phyloP scores from a whole-genome alignment of 371 early-diverging fungal genomes.

The Smittium mucronatum region DNA sequence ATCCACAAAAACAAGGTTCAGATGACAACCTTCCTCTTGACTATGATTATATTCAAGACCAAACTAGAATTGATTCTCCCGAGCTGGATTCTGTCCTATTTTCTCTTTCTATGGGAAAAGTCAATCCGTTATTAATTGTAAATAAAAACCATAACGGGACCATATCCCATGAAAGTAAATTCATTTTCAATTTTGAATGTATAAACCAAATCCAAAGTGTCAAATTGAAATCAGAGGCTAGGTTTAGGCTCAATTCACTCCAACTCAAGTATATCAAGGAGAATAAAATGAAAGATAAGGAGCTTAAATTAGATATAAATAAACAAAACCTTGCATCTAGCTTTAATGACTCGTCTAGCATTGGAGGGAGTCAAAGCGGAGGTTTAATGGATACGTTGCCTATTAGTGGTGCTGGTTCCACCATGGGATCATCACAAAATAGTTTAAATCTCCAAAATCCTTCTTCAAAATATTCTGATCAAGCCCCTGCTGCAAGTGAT shows the following conservation, averaged over 20 bases:
- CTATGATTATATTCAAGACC: slow-evolving; percentile 48
- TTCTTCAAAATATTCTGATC: too few relatives aligned
- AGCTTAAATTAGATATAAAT: not conserved
- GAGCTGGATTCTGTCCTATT: slow-evolving; percentile 52
- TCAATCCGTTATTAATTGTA: slow-evolving; percentile 53
- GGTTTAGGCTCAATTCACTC: slow-evolving; percentile 65
- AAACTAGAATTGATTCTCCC: slow-evolving; percentile 45
- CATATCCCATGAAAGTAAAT: slow-evolving; percentile 45
- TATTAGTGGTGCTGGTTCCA: not conserved
- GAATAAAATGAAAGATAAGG: slow-evolving; percentile 37
- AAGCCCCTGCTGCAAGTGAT: slow-evolving; percentile 16
- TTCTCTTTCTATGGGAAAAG: slow-evolving; percentile 69
- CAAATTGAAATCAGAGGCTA: slow-evolving; percentile 39
- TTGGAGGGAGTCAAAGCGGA: too few relatives aligned
- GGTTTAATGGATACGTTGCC: not conserved
- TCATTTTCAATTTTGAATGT: slow-evolving; percentile 46
- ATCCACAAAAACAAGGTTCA: not conserved
- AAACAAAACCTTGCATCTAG: too few relatives aligned
- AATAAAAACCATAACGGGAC: slow-evolving; percentile 35
- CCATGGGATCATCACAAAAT: not conserved
- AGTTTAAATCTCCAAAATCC: too few relatives aligned
- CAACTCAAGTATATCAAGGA: slow-evolving; percentile 38
- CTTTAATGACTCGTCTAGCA: too few relatives aligned
- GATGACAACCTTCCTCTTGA: slow-evolving; percentile 26
- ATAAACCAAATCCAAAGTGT: slow-evolving; percentile 14